Conservation (phyloP, 139 green algal genomes). For the Tetradesmus lagerheimii region DNA sequence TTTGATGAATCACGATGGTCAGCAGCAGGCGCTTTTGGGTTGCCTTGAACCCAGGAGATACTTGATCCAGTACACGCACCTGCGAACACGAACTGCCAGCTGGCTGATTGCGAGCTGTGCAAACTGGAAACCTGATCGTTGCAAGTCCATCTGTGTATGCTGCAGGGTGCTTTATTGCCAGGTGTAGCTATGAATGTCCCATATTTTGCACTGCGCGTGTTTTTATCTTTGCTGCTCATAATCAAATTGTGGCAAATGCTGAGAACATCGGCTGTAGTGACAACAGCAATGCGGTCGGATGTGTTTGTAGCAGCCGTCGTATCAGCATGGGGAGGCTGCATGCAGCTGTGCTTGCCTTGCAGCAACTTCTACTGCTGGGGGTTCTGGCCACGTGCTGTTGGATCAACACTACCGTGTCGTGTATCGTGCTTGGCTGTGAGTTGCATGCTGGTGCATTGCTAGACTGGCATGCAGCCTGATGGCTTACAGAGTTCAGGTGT, state of each 20-base stretch:
- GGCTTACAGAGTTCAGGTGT: no score
- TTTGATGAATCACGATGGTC: not conserved
- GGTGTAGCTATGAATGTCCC: not conserved
- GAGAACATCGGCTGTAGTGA: no score
- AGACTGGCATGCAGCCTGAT: no score
- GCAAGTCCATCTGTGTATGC: not conserved
- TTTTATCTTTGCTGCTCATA: not conserved
- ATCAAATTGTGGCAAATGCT: no score
- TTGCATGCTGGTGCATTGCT: no score
- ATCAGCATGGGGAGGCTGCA: not conserved
- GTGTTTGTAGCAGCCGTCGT: not conserved
- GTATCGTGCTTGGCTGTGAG: no score
- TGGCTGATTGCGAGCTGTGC: not conserved
- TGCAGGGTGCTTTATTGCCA: not conserved
- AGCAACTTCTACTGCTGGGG: no score
- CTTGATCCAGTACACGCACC: not conserved
- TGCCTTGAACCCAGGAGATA: not conserved
- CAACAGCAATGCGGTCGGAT: no score
- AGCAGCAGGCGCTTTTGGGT: not conserved
- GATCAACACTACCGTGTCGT: no score
- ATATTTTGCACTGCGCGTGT: not conserved
- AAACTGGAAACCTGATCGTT: not conserved
- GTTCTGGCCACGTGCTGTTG: no score
- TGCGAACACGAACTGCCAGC: not conserved
- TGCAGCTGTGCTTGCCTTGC: not conserved